Percentiles rank a stretch among this genome's conserved stretches.
Evolutionary conservation across 805 yeast species (phyloP).

Genomic region (Cyberlindnera lachancei): DNA sequence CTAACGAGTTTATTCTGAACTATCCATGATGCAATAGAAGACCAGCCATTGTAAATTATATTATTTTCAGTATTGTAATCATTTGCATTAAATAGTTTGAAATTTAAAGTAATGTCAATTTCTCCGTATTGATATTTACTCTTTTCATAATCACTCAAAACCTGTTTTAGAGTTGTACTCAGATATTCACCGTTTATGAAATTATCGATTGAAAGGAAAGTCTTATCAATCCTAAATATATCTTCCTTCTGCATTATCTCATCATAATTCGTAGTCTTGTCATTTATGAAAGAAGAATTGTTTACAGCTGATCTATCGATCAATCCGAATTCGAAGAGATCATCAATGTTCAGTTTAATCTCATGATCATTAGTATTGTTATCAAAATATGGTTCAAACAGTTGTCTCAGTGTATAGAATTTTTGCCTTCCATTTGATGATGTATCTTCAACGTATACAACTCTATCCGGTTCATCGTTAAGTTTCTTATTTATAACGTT

Average conservation of each 20-base stretch:
- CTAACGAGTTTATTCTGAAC: constrained; percentile 30
- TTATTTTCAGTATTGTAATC: too few species aligned
- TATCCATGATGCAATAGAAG: constrained; percentile 28
- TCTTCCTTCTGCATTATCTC: constrained; percentile 20
- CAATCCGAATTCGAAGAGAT: constrained; percentile 23
- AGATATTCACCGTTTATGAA: constrained; percentile 31
- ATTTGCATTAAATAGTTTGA: constrained; percentile 14
- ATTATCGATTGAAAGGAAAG: constrained; percentile 31
- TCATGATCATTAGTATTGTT: constrained; percentile 23
- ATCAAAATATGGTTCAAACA: constrained; percentile 22
- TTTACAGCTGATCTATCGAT: constrained; percentile 20
- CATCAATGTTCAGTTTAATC: constrained; percentile 24
- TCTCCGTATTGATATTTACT: constrained; percentile 33
- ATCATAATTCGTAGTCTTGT: constrained; percentile 15
- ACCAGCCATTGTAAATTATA: constrained; percentile 24
- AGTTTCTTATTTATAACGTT: constrained; percentile 32
- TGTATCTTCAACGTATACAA: constrained; percentile 25
- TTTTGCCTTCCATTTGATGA: constrained; percentile 17
- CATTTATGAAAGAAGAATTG: constrained; percentile 17
- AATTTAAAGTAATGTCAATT: constrained; percentile 27
- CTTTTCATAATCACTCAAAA: constrained; percentile 27
- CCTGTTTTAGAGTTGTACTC: constrained; percentile 27
- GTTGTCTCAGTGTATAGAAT: constrained; percentile 20
- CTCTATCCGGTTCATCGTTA: constrained; percentile 27
- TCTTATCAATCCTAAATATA: constrained; percentile 24